Conservation (phyloP, 129 eudicot species). For the Centrapalus pauciflorus region DNA sequence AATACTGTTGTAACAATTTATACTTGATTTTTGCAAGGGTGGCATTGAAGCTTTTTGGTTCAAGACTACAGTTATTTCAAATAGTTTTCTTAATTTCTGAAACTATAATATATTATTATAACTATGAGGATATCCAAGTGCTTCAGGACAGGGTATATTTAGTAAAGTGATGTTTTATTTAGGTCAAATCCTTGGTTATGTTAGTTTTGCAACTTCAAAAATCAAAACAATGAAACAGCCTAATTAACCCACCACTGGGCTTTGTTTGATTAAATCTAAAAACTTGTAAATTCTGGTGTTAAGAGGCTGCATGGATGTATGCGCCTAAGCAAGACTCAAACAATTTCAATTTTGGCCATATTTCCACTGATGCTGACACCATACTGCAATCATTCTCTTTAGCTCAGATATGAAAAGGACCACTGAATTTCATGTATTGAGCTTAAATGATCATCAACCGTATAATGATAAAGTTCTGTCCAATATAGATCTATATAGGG, state of each 20-base stretch:
- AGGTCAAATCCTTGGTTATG: background rate
- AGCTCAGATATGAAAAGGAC: background rate
- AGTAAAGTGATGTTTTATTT: too few relatives aligned
- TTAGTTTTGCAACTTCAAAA: background rate
- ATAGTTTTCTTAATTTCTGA: too few relatives aligned
- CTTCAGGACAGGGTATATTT: background rate
- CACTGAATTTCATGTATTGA: background rate
- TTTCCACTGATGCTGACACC: background rate
- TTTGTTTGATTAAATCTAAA: background rate
- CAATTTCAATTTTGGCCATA: background rate
- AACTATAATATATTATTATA: too few relatives aligned
- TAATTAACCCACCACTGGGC: background rate
- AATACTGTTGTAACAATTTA: background rate
- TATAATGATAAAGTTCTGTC: conserved; percentile 7
- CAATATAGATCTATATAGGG: background rate
- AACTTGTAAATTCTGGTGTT: background rate
- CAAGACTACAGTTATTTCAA: background rate
- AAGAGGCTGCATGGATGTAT: too few relatives aligned
- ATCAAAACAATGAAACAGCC: background rate
- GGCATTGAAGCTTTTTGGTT: background rate
- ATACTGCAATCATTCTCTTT: background rate
- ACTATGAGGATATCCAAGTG: too few relatives aligned
- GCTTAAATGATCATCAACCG: background rate
- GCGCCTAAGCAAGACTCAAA: too few relatives aligned
- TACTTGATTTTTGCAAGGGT: background rate